Evolutionary conservation across 2,329 filamentous ascomycete species (phyloP), one percentile per base, ranked within the genome.

Genomic region (Calonectria fujianensis): DNA sequence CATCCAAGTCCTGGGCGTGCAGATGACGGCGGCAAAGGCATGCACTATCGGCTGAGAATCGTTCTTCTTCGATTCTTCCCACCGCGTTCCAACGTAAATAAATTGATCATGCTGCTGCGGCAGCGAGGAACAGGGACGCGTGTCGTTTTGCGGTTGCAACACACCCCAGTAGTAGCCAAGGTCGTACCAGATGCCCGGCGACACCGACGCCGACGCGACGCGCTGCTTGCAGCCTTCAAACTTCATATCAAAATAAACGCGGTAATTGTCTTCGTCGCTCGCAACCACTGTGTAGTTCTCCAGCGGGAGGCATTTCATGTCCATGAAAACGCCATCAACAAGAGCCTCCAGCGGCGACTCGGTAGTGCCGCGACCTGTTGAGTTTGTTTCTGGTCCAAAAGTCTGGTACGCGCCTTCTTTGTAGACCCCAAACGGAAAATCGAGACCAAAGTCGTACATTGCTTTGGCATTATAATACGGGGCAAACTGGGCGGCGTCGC

Each of bases 401-500:
- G 45, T 48, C n/a, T 48, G 45, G 45, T 48, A 48, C 11, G 45
- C 45, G 45, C 45, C 45, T 48, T 48, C 45, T 48, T 48, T 48
- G 45, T 48, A 48, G 20, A 48, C 45, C 4, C 45, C 45, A n/a
- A 48, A 48, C 13, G 45, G 45, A 48, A 48, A 48, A 13, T 48
- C 45, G 45, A 48, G 45, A 48, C 45, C 45, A 48, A 48, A 48
- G 10, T 48, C 45, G n/a, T 48, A 24, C 20, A 48, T n/a, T 13
- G 45, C 45, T 24, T 48, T 48, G 6, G n/a, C 45, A 6, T 48
- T 48, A 10, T 48, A 48, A n/a, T 48, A 48, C 45, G 45, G 45
- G 5, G 45, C 45, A 24, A 48, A 48, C 45, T 48, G 8, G n/a
- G 45, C 9, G n/a, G 45, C 45, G 45, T 48, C 45, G 45, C 45